These are phyloP conservation scores for Aspergillus avenaceus DNA, from an alignment of 495 filamentous ascomycete genomes.

Conservation along the genomic window DNA sequence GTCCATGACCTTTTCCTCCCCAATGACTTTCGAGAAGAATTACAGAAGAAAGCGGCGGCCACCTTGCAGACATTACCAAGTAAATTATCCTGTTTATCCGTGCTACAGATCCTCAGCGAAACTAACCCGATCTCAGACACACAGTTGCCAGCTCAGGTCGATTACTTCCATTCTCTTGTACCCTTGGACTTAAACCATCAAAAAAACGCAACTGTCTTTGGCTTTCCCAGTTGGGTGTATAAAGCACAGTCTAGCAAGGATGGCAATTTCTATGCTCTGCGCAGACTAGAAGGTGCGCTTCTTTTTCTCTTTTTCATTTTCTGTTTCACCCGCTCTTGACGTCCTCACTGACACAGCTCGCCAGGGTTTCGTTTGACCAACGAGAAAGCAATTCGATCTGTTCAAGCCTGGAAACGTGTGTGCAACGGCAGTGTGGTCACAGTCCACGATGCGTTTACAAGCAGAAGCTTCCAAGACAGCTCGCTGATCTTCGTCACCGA, in stretches of 20 bases:
- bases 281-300: slow-evolving; percentile 70
- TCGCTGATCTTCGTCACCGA: slow-evolving; percentile 92
- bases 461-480: slow-evolving; percentile 85
- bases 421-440: slow-evolving; percentile 78
- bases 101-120: background rate
- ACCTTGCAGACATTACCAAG: slow-evolving; percentile 79
- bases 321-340: no score
- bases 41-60: slow-evolving; percentile 85
- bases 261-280: slow-evolving; percentile 76
- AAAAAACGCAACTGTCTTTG: slow-evolving; percentile 71
- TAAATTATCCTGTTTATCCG: slow-evolving; percentile 34
- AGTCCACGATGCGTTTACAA: slow-evolving; percentile 90
- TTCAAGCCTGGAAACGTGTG: slow-evolving; percentile 90
- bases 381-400: slow-evolving; percentile 76
- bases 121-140: slow-evolving; percentile 45
- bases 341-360: background rate
- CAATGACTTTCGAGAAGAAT: slow-evolving; percentile 75
- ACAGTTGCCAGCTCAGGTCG: slow-evolving; percentile 67
- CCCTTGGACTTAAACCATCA: slow-evolving; percentile 80
- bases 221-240: slow-evolving; percentile 88
- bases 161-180: slow-evolving; percentile 85
- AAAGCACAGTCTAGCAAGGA: slow-evolving; percentile 89
- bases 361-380: slow-evolving; percentile 76
- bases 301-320: background rate
- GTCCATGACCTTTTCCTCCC: slow-evolving; percentile 89